Evolutionary conservation across 2,329 filamentous ascomycete species (phyloP), one percentile per base, ranked within the genome.

Genomic region (Sarocladiaceae sp.): DNA sequence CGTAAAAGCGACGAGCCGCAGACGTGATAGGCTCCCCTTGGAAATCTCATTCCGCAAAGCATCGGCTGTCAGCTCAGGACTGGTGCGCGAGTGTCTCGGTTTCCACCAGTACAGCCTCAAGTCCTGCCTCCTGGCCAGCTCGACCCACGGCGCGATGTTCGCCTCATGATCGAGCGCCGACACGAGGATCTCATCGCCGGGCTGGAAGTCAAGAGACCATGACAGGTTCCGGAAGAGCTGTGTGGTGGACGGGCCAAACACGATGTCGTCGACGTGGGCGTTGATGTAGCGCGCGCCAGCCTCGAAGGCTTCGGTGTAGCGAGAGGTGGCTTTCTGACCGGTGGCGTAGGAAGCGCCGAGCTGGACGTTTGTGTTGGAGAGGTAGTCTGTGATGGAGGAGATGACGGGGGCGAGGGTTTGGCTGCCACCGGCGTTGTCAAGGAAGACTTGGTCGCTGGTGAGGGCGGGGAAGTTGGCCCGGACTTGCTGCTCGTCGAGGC

Each of bases 341-440:
- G 78, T 69, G 4, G 68, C 66, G 57, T 91, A 90, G 0, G 76
- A 79, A 3, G 83, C 84, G 16, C 85, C 85, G 1, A 89, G 73
- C 58, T 91, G 86, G 33, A 89, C 85, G 51, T 90, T 89, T 49
- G 72, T 82, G 21, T 72, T 73, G 29, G 73, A 67, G 7, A 89
- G 70, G 53, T 90, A 89, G 19, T 79, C 69, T 1, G 69, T 68
- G 45, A 90, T 80, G 1, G 76, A 73, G 45, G 84, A 74, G 47
- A 83, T 79, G 13, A 87, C 86, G 13, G 73, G 68, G 20, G 75
- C 76, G 3, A 90, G 65, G 1, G 78, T 72, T 55, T 90, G 85
- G 56, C 80, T 86, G 29, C 85, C 85, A 15, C 85, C 85, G 10
- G 84, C 86, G 57, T 90, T 90, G 57, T 91, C 85, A 51, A 90